Percentiles rank a stretch among this genome's conserved stretches.
These are phyloP conservation scores for Clarireedia sp. DNA, from an alignment of 2,329 filamentous ascomycete species.

Conservation along the genomic window DNA sequence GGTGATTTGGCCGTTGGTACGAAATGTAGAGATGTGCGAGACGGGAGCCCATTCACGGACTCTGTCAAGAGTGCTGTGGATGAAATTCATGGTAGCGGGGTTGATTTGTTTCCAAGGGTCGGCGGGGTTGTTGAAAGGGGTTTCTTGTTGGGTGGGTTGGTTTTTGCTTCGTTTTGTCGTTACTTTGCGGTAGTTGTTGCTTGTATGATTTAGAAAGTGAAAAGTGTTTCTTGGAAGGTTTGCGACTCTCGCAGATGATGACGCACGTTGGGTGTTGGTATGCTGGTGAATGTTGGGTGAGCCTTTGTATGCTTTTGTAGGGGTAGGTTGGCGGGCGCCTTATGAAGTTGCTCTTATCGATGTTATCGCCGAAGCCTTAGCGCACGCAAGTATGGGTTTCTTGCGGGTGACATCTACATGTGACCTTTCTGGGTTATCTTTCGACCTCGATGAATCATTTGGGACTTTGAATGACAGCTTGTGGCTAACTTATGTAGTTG, in stretches of 20 bases:
- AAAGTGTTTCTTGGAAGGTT: neutral
- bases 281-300: constrained; percentile 1
- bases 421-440: neutral
- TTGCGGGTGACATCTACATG: neutral
- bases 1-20: constrained; percentile 88
- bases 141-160: neutral
- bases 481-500: too few species aligned
- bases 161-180: neutral
- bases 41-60: constrained; percentile 90
- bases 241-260: neutral
- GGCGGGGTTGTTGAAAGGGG: constrained; percentile 1
- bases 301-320: neutral
- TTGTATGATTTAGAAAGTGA: neutral
- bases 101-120: constrained; percentile 6
- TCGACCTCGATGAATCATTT: too few species aligned
- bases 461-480: too few species aligned
- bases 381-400: neutral
- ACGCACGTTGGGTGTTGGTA: neutral
- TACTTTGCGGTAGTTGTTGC: neutral
- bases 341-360: constrained; percentile 9
- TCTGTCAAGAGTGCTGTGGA: constrained; percentile 87
- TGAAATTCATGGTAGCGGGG: constrained; percentile 62
- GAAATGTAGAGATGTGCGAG: constrained; percentile 85
- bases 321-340: neutral
- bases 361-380: neutral